Conservation (phyloP, 1,284 basidiomycete genomes). For the Grifola frondosa region DNA sequence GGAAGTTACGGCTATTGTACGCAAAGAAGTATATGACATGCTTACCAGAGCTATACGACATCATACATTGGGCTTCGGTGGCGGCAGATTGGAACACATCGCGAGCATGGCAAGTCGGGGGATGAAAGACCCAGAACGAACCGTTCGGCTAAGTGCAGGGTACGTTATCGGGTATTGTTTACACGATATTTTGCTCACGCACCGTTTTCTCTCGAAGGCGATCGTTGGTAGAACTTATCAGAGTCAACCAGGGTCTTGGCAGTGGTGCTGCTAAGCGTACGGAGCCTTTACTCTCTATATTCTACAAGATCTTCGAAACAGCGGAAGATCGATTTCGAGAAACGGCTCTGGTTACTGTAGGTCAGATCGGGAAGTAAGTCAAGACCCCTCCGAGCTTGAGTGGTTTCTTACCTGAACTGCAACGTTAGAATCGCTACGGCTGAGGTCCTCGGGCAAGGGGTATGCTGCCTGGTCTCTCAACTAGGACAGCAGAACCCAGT, state of each 20-base stretch:
- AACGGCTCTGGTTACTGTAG: constrained; percentile 59
- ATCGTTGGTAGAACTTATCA: constrained; percentile 49
- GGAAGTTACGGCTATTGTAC: constrained; percentile 46
- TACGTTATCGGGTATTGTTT: constrained; percentile 33
- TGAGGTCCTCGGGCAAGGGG: constrained; percentile 56
- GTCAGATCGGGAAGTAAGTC: constrained; percentile 62
- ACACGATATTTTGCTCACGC: background rate
- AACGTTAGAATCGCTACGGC: constrained; percentile 45
- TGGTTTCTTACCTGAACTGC: background rate
- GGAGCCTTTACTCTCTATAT: constrained; percentile 45
- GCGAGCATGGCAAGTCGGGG: constrained; percentile 45
- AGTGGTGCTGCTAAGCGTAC: constrained; percentile 31
- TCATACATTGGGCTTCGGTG: constrained; percentile 36
- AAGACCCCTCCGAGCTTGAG: constrained; percentile 1
- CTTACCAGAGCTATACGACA: constrained; percentile 50
- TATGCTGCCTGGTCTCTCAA: constrained; percentile 69
- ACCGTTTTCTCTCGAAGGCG: constrained; percentile 35
- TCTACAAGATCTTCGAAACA: constrained; percentile 48
- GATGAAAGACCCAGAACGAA: constrained; percentile 53
- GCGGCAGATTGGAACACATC: constrained; percentile 38
- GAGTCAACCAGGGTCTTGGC: constrained; percentile 35
- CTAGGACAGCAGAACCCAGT: constrained; percentile 68
- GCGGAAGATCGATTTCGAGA: constrained; percentile 52
- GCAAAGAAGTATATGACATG: constrained; percentile 44
- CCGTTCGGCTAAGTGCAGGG: constrained; percentile 68